Evolutionary conservation across 345 rosid genomes (phyloP).

Genomic region (Anastatica hierochuntica): DNA sequence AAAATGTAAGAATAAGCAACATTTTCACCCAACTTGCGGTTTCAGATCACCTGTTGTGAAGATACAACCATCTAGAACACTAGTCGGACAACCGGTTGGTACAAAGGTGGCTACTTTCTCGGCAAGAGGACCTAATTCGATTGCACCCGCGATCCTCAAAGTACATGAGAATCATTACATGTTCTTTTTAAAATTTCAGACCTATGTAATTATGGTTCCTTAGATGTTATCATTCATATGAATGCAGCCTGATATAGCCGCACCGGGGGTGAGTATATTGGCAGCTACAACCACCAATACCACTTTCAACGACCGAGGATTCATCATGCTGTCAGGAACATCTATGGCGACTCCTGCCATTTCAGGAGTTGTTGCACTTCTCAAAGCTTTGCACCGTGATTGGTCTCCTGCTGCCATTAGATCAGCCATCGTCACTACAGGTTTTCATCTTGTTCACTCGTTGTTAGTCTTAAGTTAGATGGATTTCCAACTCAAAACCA

Average conservation of each 20-base stretch:
- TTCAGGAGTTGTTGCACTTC: conserved; percentile 29
- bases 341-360: conserved; percentile 33
- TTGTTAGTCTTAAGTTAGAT: no score
- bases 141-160: conserved; percentile 18
- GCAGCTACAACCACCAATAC: conserved; percentile 25
- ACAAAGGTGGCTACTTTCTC: conserved; percentile 22
- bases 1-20: not conserved
- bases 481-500: no score
- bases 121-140: conserved; percentile 17
- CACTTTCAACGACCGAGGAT: conserved; percentile 12
- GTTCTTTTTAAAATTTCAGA: not conserved
- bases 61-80: conserved; percentile 11
- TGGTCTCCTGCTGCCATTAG: conserved; percentile 39
- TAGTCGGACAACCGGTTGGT: conserved; percentile 16
- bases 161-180: not conserved
- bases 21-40: not conserved
- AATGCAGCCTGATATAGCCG: conserved; percentile 35
- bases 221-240: not conserved
- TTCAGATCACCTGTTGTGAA: conserved; percentile 18
- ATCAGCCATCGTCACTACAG: conserved; percentile 40
- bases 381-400: conserved; percentile 23
- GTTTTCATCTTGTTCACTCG: conserved; percentile 19
- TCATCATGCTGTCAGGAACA: conserved; percentile 26
- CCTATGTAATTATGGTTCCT: not conserved
- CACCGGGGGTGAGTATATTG: conserved; percentile 31